Percentiles rank a stretch among this genome's conserved stretches.
These are phyloP conservation scores for Craterostigma plantagineum DNA, from an alignment of 257 asterid genomes.

Conservation along the genomic window DNA sequence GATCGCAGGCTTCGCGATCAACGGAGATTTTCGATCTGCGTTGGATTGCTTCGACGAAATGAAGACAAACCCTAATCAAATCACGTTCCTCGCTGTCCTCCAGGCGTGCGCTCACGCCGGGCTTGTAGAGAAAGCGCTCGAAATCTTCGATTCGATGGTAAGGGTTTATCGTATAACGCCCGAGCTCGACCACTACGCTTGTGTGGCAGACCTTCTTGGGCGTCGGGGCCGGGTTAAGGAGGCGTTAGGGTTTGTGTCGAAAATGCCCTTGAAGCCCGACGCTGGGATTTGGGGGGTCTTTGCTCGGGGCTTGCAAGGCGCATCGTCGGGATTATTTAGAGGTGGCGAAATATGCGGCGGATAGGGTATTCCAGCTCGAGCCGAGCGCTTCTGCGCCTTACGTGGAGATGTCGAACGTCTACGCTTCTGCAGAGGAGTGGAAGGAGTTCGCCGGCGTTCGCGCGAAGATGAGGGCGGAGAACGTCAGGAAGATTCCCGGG, in stretches of 20 bases:
- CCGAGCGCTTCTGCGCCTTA: slow-evolving; percentile 52
- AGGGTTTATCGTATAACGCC: slow-evolving; percentile 15
- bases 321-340: slow-evolving; percentile 29
- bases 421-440: slow-evolving; percentile 45
- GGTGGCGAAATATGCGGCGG: slow-evolving; percentile 34
- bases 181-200: slow-evolving; percentile 40
- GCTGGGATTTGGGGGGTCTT: slow-evolving; percentile 52
- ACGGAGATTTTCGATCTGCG: slow-evolving; percentile 32
- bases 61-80: slow-evolving; percentile 35
- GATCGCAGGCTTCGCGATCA: slow-evolving; percentile 46
- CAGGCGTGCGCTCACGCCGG: slow-evolving; percentile 78
- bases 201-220: slow-evolving; percentile 47
- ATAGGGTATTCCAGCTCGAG: slow-evolving; percentile 25
- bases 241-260: slow-evolving; percentile 25
- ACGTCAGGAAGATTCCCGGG: slow-evolving; percentile 42
- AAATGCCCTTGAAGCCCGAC: slow-evolving; percentile 45
- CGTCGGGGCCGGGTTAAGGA: slow-evolving; percentile 43
- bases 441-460: slow-evolving; percentile 25
- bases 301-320: slow-evolving; percentile 52
- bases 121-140: slow-evolving; percentile 28
- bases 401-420: slow-evolving; percentile 54
- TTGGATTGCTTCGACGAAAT: slow-evolving; percentile 26
- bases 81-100: slow-evolving; percentile 54
- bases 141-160: slow-evolving; percentile 27
- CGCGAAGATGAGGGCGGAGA: slow-evolving; percentile 30